Conservation (phyloP, 2,329 filamentous ascomycete species). For the Microthyrium microscopicum region DNA sequence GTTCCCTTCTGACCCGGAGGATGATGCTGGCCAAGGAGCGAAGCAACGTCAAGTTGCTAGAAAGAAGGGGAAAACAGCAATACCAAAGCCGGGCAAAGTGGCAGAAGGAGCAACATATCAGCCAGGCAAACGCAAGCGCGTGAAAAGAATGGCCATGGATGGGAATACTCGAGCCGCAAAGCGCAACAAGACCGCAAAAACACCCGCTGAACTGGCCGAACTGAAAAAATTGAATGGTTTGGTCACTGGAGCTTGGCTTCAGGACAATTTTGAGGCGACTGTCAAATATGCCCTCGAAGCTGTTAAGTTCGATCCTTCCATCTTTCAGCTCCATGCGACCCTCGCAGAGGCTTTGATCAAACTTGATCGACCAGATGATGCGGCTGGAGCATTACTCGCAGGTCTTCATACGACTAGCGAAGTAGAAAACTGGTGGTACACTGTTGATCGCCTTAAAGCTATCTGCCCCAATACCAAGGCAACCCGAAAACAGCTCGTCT, state of each 20-base stretch:
- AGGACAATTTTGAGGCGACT: constrained; percentile 42
- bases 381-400: constrained; percentile 37
- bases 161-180: no score
- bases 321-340: constrained; percentile 43
- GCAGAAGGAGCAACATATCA: constrained; percentile 3
- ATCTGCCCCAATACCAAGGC: constrained; percentile 30
- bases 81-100: constrained; percentile 1
- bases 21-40: no score
- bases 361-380: constrained; percentile 39
- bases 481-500: constrained; percentile 25
- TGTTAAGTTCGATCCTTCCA: constrained; percentile 42
- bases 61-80: no score
- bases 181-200: background rate
- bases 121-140: constrained; percentile 3
- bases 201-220: constrained; percentile 47
- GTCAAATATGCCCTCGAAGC: constrained; percentile 33
- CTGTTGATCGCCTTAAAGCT: constrained; percentile 33
- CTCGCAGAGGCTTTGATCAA: constrained; percentile 41
- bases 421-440: constrained; percentile 38
- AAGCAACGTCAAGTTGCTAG: constrained; percentile 16
- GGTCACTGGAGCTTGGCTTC: constrained; percentile 52
- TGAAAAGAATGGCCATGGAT: background rate
- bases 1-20: no score
- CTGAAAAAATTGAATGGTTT: constrained; percentile 51
- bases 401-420: constrained; percentile 42